Base-by-base conservation (phyloP, 257 asterid species). In the Solanum chilense region DNA sequence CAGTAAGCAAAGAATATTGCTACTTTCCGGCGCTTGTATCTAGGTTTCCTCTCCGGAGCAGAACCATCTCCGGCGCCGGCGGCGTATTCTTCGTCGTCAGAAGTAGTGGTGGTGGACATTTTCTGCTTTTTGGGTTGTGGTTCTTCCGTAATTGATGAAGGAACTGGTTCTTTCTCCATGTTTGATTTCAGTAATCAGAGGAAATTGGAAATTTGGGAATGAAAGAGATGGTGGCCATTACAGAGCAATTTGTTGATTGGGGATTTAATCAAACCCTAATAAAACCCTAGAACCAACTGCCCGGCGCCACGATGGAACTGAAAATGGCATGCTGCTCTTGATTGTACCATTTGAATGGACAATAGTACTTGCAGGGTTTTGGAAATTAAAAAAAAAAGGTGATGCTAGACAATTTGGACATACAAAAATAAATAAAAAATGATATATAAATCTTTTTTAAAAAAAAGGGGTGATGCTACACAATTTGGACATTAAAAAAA, bases 1-100 rank as follows among this genome's bases (percentile, higher is more conserved):
- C 98, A 95, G 84, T 93, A 95, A 10, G 99, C 98, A 88, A 97
- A 94, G 90, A 97, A 95, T 3, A 97, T 93, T 12, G 99, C 98
- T 87, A 97, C 77, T 90, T 95, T 95, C 37, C 99, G 97, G 88
- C 98, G 99, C 92, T 93, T 95, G 96, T 94, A 95, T 69, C 86
- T 91, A 80, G 95, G 95, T 83, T 76, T 91, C 68, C 84, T 88
- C 64, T 62, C 85, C 56, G 88, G 83, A 12, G 47, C n/a, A 8
- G 84, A 31, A 41, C 71, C 93, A 3, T 70, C 90, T 11, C 11
- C 62, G 62, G 81, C 23, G 21, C 49, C 86, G n/a, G 69, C 58
- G 84, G 91, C 41, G 25, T 21, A 35, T 60, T 86, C 90, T 77
- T 91, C 94, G 16, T 93, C 97, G 90, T 90, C 94, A 89, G 94